Base-by-base conservation (phyloP, 2,329 filamentous ascomycete genomes). In the Cyclaneusma minus region DNA sequence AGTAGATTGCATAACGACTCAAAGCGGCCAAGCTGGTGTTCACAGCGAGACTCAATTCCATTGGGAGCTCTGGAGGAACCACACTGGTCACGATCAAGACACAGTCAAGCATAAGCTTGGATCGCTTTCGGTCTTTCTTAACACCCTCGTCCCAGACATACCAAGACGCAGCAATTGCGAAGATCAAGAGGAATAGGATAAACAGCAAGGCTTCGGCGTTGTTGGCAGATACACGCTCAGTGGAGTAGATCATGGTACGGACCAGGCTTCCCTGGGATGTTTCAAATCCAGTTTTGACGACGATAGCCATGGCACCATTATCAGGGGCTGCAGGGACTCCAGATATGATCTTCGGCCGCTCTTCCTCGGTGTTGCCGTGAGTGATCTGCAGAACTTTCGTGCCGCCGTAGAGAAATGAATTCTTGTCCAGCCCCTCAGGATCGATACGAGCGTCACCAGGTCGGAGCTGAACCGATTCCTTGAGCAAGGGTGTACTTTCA, bases 121-220 rank as follows among this genome's bases (percentile, higher is more conserved):
- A 95, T 37, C 89, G 77, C 62, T 98, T 95, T 48, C 89, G 78
- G 46, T 95, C 87, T 57, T 80, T 84, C 48, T 69, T 68, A 29
- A 98, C 87, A 58, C 89, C 91, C 54, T 98, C 87, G 35, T 85
- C 72, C 89, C 89, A 98, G 32, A 98, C 89, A 51, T 98, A 98
- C 85, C 89, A 94, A 8, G 89, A 93, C 27, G 89, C 89, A 29
- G 89, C 91, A 49, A 98, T 70, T 42, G 91, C 91, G 56, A 98
- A 98, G 42, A 95, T 69, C 29, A 93, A 68, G 15, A 98, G 67
- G 64, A 98, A 98, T 32, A 98, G 65, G 39, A 98, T 98, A 60
- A 98, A 98, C 34, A 92, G 65, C n/a, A 98, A 59, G 2, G 89
- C 89, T 55, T 98, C 89, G 22, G 76, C 75, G 46, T 98, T 95